A percentile compares a stretch with the other conserved stretches of the same genome.
Evolutionary conservation across 2,329 filamentous ascomycete species (phyloP).

Genomic region (Aspergillus brasiliensis): DNA sequence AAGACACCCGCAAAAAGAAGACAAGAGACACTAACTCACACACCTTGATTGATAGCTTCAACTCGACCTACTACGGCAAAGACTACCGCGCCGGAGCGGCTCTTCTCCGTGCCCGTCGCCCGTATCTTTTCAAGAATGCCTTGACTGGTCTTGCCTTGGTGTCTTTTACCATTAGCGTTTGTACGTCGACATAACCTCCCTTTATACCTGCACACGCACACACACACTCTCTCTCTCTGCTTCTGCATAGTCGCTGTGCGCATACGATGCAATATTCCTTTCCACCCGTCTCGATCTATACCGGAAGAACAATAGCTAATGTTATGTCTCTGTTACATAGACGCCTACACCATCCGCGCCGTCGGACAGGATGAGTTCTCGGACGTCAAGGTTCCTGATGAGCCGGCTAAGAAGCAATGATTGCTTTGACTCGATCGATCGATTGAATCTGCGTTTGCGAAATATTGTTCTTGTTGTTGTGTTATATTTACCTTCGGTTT

Average conservation of each 20-base stretch:
- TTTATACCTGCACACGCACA: too few species aligned
- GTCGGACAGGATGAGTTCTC: constrained; percentile 97
- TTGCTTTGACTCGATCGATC: not conserved
- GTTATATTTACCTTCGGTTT: too few species aligned
- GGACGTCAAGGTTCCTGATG: constrained; percentile 86
- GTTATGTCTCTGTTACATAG: constrained; percentile 42
- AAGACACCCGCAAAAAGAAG: not conserved
- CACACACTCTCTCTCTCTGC: too few species aligned
- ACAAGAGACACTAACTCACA: constrained; percentile 2
- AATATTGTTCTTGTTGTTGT: too few species aligned
- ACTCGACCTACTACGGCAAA: constrained; percentile 89
- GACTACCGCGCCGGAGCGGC: constrained; percentile 83
- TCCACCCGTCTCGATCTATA: too few species aligned
- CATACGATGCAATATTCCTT: too few species aligned
- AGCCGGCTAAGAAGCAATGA: constrained; percentile 51
- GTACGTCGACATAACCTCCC: constrained; percentile 60
- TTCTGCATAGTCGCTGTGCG: too few species aligned
- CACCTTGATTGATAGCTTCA: constrained; percentile 51
- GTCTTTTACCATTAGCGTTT: constrained; percentile 78
- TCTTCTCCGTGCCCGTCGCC: constrained; percentile 85
- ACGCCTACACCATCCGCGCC: constrained; percentile 73
- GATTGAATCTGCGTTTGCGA: not conserved
- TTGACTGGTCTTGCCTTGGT: constrained; percentile 76
- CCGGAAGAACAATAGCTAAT: too few species aligned
- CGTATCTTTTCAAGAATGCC: constrained; percentile 88